Evolutionary conservation across 1,139 yeast species (phyloP), one percentile per base, ranked within the genome.

Genomic region (Barnettozyma hawaiiensis): DNA sequence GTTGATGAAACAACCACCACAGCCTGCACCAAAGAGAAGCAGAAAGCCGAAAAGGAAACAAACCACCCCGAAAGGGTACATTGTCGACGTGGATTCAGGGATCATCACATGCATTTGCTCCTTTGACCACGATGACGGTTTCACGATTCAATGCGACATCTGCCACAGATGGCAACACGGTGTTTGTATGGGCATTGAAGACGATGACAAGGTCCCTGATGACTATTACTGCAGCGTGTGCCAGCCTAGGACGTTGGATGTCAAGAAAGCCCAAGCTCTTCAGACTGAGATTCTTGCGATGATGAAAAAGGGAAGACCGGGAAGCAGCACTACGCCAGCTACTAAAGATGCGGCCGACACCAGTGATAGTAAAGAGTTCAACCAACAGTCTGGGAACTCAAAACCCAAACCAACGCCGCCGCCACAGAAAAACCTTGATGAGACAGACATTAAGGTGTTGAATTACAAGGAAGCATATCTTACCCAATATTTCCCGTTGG

Each of bases 101-200:
- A 65, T 81, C 2, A 90, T 90, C 44, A 87, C 96, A 3, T 90
- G 98, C 65, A 77, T 90, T 5, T 90, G 98, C 67, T 90, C 81
- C 1, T 79, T 73, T 51, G 87, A 81, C 45, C 96, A 90, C 51
- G 97, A 90, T 62, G 97, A 90, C 59, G 97, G 97, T 1, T 87
- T 86, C 61, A 89, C 97, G 1, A 85, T 90, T 47, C 97, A 89
- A 62, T 90, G 97, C 66, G 96, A 89, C 60, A 73, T 78, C 37
- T 90, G 97, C 62, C 82, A 76, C 62, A 77, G 96, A 49, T 90
- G 97, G 97, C 96, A 89, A 60, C 97, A 90, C 65, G 90, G 95
- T 36, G 71, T 78, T 20, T 90, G 97, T 64, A 87, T 86, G 76
- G 85, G 85, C 8, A 85, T 84, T 51, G 71, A 29, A 15, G 42